Percentiles rank a stretch among this genome's conserved stretches.
Conservation (phyloP, 106 monocot genomes). For the Dendrobium chrysotoxum region DNA sequence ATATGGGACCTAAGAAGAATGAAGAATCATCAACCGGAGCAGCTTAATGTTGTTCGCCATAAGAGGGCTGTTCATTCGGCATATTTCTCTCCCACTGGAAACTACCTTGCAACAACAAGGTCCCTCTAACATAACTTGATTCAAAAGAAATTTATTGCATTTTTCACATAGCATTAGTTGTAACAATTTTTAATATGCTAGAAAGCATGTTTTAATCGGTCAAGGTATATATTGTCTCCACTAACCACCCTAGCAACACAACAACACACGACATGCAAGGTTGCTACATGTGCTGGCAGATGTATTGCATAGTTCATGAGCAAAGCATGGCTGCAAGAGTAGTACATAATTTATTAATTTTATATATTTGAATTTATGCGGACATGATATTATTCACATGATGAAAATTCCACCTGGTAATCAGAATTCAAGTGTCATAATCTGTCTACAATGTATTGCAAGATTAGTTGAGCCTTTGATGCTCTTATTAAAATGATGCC, state of each 20-base stretch:
- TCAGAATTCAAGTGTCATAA: not conserved
- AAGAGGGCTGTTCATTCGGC: slow-evolving; percentile 56
- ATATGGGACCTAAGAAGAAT: slow-evolving; percentile 83
- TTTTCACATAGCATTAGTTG: not conserved
- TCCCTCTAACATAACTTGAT: not conserved
- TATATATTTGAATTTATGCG: not conserved
- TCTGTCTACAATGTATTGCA: not conserved
- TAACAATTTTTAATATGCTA: not conserved
- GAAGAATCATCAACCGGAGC: slow-evolving; percentile 24
- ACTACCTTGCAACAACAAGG: slow-evolving; percentile 61
- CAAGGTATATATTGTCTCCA: not conserved
- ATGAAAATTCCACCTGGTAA: not conserved
- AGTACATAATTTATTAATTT: not conserved
- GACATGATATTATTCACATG: not conserved
- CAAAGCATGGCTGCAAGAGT: not conserved
- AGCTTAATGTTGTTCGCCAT: slow-evolving; percentile 36
- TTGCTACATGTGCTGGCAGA: no score
- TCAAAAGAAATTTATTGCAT: not conserved
- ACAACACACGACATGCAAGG: no score
- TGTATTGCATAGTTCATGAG: no score
- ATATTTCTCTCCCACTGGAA: slow-evolving; percentile 59
- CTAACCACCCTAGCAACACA: no score
- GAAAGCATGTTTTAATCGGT: not conserved
- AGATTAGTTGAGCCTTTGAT: not conserved
- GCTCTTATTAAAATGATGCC: not conserved